Evolutionary conservation across 495 filamentous ascomycete genomes (phyloP).

Genomic region (Tirmania nivea): DNA sequence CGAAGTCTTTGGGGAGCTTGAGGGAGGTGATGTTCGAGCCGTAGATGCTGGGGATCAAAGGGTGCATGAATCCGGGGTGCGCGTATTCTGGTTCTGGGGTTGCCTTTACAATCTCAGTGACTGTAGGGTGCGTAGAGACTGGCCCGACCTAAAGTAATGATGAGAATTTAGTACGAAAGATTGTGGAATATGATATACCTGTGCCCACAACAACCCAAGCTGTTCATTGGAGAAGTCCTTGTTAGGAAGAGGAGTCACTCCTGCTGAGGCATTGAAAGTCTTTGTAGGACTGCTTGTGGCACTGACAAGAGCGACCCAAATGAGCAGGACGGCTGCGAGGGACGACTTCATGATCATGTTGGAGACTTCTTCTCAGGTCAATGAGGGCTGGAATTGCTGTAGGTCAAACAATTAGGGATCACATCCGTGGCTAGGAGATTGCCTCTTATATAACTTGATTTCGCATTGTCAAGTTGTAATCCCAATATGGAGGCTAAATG

Average conservation of each 20-base stretch:
- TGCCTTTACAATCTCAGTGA: conserved; percentile 24
- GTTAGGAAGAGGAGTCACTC: conserved; percentile 18
- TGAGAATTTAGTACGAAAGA: background rate
- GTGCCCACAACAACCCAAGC: conserved; percentile 25
- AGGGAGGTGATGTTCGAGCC: conserved; percentile 9
- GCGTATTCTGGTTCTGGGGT: conserved; percentile 25
- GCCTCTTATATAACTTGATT: too few species aligned
- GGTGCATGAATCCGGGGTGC: conserved; percentile 21
- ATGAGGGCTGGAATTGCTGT: too few species aligned
- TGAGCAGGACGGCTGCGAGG: background rate
- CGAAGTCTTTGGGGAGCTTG: conserved; percentile 18
- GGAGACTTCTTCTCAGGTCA: too few species aligned
- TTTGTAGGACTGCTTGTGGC: conserved; percentile 11
- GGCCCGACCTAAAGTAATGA: conserved; percentile 15
- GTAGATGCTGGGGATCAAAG: conserved; percentile 18
- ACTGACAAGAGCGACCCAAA: background rate
- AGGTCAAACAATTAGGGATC: too few species aligned
- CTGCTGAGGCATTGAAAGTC: conserved; percentile 24
- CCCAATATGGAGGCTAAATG: too few species aligned
- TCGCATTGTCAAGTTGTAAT: too few species aligned
- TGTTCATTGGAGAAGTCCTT: conserved; percentile 25
- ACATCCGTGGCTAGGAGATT: too few species aligned
- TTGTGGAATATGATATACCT: conserved; percentile 1
- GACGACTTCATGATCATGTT: too few species aligned
- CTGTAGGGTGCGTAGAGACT: conserved; percentile 21